Conservation (phyloP, 2,329 filamentous ascomycete genomes). For the Calonectria pseudoturangicola region DNA sequence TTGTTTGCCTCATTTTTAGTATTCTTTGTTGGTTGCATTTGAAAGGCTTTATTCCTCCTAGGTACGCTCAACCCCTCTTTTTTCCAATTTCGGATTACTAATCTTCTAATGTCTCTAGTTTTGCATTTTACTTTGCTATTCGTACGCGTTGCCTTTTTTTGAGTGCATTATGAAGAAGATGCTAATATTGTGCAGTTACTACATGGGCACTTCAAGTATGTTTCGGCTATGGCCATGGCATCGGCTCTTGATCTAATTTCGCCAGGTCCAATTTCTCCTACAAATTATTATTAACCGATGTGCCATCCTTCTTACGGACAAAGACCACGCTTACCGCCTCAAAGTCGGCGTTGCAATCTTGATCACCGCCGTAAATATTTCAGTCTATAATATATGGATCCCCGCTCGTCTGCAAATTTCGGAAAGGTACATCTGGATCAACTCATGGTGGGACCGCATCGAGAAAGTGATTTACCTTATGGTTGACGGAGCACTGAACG, state of each 20-base stretch:
- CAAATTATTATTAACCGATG: slow-evolving; percentile 56
- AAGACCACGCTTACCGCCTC: slow-evolving; percentile 43
- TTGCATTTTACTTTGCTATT: slow-evolving; percentile 55
- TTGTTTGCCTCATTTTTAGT: slow-evolving; percentile 64
- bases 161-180: not conserved
- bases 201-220: slow-evolving; percentile 54
- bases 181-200: slow-evolving; percentile 45
- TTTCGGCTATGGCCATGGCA: not conserved
- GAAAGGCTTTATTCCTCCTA: slow-evolving; percentile 50
- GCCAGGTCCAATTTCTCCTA: slow-evolving; percentile 50
- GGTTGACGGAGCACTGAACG: slow-evolving; percentile 50
- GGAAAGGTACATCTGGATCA: slow-evolving; percentile 51
- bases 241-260: not conserved
- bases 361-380: slow-evolving; percentile 54
- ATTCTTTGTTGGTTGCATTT: slow-evolving; percentile 58
- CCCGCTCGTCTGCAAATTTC: slow-evolving; percentile 52
- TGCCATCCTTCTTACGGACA: slow-evolving; percentile 49
- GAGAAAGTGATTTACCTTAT: slow-evolving; percentile 56
- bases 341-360: slow-evolving; percentile 48
- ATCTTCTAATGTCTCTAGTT: slow-evolving; percentile 40
- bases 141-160: slow-evolving; percentile 41
- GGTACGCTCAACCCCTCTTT: slow-evolving; percentile 38
- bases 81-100: slow-evolving; percentile 9
- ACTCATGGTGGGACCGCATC: slow-evolving; percentile 54
- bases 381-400: slow-evolving; percentile 54